Evolutionary conservation across 805 yeast species (phyloP), one percentile per base, ranked within the genome.

Genomic region (Wickerhamiella dianesei): DNA sequence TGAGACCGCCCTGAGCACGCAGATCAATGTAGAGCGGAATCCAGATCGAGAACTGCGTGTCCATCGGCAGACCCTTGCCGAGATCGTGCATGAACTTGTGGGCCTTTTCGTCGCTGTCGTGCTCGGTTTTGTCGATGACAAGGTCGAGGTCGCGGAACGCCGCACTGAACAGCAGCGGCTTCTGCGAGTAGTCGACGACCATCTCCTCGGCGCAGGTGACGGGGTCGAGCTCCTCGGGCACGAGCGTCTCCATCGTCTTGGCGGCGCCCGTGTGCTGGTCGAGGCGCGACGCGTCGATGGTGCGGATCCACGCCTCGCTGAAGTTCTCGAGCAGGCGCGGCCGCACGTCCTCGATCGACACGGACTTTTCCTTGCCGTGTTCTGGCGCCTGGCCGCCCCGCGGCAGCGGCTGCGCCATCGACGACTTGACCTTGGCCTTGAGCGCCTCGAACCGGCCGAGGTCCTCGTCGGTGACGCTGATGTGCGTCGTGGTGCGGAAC

Each of bases 1-100:
- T 36, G 17, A 56, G 25, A 3, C 60, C 60, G 6, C 56, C 60
- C 2, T 48, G 46, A 1, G 59, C 59, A 25, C 46, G 41, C 14
- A 57, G 20, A 46, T 79, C 75, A 13, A 82, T 40, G 59, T 67
- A 66, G 46, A 78, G 56, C 0, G 96, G 96, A 2, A 87, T 56
- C 59, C 80, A 59, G 17, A 83, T 68, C 0, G 89, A 77, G 60
- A 76, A 88, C 44, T 69, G 58, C 0, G 86, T 76, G 48, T 81
- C 84, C 45, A 59, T 57, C 0, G 97, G 96, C 12, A 81, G 74
- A 0, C 92, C 94, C 59, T 86, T 87, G 1, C 96, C 97, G 5
- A 82, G 68, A 3, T 76, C 73, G 57, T 79, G 62, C 21, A 88
- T 59, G 58, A 77, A 88, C n/a, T 76, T 63, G 1, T 82, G 73